These are phyloP conservation scores for Arxiozyma telluris DNA, from an alignment of 1,139 yeast species.

Conservation along the genomic window DNA sequence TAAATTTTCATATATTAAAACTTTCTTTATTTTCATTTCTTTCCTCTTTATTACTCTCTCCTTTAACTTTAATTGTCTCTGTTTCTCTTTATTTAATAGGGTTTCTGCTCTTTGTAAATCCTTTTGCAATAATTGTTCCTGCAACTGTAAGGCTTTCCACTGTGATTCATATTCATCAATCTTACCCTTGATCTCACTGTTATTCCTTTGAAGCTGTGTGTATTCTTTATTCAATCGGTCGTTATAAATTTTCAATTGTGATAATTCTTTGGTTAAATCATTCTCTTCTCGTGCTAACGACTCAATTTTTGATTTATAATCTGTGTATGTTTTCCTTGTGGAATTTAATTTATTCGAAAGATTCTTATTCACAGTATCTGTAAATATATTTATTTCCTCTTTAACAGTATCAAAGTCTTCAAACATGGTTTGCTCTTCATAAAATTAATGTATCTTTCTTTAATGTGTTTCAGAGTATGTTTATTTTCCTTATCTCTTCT, in stretches of 20 bases:
- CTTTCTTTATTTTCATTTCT: conserved; percentile 20
- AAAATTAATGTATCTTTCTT: no score
- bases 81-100: conserved; percentile 14
- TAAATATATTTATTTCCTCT: conserved; percentile 11
- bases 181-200: conserved; percentile 17
- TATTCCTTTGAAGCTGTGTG: conserved; percentile 4
- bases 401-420: conserved; percentile 5
- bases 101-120: conserved; percentile 15
- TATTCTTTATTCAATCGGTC: neutral
- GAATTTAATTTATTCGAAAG: neutral
- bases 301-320: neutral
- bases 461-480: no score
- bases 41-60: conserved; percentile 11
- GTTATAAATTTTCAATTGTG: neutral
- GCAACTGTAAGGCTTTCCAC: conserved; percentile 11
- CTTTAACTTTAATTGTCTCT: conserved; percentile 11
- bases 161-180: conserved; percentile 15
- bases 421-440: neutral
- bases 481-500: neutral
- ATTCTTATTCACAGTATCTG: neutral
- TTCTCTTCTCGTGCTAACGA: neutral
- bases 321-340: neutral
- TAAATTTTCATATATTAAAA: conserved; percentile 20
- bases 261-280: neutral
- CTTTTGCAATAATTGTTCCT: neutral